These are phyloP conservation scores for Cubamyces lactineus DNA, from an alignment of 768 basidiomycete species.

Conservation along the genomic window DNA sequence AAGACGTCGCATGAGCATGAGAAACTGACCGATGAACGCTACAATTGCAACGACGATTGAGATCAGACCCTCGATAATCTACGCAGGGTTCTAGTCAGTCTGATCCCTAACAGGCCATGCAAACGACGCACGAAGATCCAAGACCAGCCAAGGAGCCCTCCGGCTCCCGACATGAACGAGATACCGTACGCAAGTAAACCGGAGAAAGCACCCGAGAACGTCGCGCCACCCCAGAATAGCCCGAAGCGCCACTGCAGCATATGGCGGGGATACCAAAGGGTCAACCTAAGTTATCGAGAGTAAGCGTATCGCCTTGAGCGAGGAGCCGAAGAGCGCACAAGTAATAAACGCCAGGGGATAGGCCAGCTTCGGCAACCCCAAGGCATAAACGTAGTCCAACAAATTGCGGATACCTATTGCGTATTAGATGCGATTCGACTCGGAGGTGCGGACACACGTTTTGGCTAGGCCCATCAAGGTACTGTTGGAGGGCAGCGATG, in stretches of 20 bases:
- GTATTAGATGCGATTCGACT: background rate
- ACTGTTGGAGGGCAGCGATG: slow-evolving; percentile 36
- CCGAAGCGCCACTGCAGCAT: slow-evolving; percentile 32
- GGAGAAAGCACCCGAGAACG: slow-evolving; percentile 29
- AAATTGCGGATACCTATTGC: slow-evolving; percentile 58
- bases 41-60: slow-evolving; percentile 59
- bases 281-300: slow-evolving; percentile 15
- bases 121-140: slow-evolving; percentile 35
- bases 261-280: slow-evolving; percentile 32
- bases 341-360: slow-evolving; percentile 75
- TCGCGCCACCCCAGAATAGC: slow-evolving; percentile 33
- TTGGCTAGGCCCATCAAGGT: slow-evolving; percentile 68
- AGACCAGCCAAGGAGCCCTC: slow-evolving; percentile 34
- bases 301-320: no score
- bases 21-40: slow-evolving; percentile 50
- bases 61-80: slow-evolving; percentile 66
- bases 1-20: background rate
- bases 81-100: background rate
- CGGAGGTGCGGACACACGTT: slow-evolving; percentile 40
- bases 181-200: slow-evolving; percentile 39
- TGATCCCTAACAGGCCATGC: no score
- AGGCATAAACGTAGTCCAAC: slow-evolving; percentile 61
- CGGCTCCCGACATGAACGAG: slow-evolving; percentile 37
- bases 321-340: slow-evolving; percentile 48
- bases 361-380: slow-evolving; percentile 67